Evolutionary conservation across 108 stramenopile genomes (phyloP), one percentile per base, ranked within the genome.

Genomic region (Fragilaria crotonensis): DNA sequence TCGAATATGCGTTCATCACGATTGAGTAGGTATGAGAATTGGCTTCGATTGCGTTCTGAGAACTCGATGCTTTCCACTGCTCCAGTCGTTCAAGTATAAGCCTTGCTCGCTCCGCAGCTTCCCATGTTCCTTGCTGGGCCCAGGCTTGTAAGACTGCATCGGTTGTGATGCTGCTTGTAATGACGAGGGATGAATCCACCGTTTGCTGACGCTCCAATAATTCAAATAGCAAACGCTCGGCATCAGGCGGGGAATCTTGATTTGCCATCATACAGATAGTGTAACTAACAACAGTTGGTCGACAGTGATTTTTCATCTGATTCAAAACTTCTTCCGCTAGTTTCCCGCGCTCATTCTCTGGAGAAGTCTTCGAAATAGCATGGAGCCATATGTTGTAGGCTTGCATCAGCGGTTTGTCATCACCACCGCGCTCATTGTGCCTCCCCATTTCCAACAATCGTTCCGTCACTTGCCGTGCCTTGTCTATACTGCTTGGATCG

Each of bases 31-130:
- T 67, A 45, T 71, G 29, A 7, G 14, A 30, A 11, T 49, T 66
- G 11, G 64, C 57, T 5, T 36, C 48, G 5, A 65, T 57, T 9
- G 23, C 22, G 30, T 58, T 46, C n/a, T 33, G 1, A 17, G 20
- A 4, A 21, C 30, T 32, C 5, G 22, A 19, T 26, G 36, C 4
- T 62, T 73, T 52, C 47, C 61, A 65, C 28, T 76, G 68, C 60
- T 79, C 78, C 76, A 85, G 73, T 14, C 78, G 65, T 33, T 71
- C 45, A 49, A 85, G 45, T 11, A 85, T 81, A 29, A 66, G 19
- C 18, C 68, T 67, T 2, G 84, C 84, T 28, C 76, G 71, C 48
- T 81, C 72, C 4, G 84, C 84, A 49, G 66, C 67, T 57, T 76
- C 72, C 48, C 48, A 20, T 21, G 65, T 79, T 3, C 79, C 75